Conservation (phyloP, 2,329 filamentous ascomycete genomes). For the Cordyceps fumosorosea region DNA sequence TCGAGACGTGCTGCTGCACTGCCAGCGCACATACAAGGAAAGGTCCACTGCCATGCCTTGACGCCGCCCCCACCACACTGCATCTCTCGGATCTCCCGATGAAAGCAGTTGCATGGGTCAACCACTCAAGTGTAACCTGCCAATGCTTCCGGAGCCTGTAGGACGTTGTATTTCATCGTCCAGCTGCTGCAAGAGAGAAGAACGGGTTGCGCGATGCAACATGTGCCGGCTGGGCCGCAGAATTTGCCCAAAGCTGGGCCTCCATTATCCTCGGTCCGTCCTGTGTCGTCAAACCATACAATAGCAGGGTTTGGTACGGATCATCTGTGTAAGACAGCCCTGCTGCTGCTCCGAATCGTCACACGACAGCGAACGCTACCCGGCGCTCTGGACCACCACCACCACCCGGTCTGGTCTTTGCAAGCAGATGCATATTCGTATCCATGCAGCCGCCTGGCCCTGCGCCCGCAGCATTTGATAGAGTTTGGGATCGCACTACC, state of each 20-base stretch:
- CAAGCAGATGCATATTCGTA: background rate
- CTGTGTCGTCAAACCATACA: background rate
- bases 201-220: background rate
- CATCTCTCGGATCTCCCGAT: constrained; percentile 10
- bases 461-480: background rate
- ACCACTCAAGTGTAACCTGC: background rate
- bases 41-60: background rate
- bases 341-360: background rate
- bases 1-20: background rate
- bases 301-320: background rate
- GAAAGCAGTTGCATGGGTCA: constrained; percentile 1
- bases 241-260: background rate
- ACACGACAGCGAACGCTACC: background rate
- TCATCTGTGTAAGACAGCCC: background rate
- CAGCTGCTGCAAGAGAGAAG: background rate
- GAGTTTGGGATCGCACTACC: background rate
- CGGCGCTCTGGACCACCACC: background rate
- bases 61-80: background rate
- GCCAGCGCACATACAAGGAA: background rate
- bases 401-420: too few relatives aligned
- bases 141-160: too few relatives aligned
- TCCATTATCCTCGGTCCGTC: background rate
- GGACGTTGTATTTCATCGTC: background rate
- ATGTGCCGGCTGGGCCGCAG: background rate
- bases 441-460: background rate